Conservation (phyloP, 257 asterid genomes). For the Rubia yunnanensis region DNA sequence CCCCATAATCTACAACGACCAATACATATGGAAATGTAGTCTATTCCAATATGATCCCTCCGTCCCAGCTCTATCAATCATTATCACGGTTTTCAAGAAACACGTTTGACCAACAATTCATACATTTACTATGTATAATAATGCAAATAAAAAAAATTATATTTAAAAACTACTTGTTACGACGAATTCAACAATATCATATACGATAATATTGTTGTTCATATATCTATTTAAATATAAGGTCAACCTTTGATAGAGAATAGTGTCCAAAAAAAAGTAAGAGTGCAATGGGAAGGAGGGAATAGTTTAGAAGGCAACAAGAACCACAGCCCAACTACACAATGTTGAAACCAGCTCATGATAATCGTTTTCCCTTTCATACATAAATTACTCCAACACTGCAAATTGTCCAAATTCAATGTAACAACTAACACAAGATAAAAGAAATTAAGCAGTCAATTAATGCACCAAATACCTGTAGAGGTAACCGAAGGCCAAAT, state of each 20-base stretch:
- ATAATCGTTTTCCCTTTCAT: background rate
- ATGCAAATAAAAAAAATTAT: no score
- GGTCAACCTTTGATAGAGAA: no score
- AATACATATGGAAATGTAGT: background rate
- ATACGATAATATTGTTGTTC: no score
- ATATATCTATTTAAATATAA: no score
- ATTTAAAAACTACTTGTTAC: no score
- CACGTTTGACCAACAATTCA: no score
- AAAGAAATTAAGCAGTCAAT: background rate
- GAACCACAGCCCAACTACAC: background rate
- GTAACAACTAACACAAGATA: background rate
- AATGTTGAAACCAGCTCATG: background rate
- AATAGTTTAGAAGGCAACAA: background rate
- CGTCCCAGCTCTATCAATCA: no score
- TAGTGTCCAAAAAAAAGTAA: no score
- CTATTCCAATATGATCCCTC: background rate
- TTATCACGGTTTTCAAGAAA: no score
- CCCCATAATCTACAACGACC: background rate
- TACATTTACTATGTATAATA: no score
- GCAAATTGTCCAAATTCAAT: background rate
- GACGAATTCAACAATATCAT: no score
- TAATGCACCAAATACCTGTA: conserved; percentile 36
- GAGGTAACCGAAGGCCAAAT: conserved; percentile 71
- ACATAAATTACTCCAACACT: background rate
- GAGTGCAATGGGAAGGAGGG: no score